Evolutionary conservation across 2,329 filamentous ascomycete species (phyloP), one percentile per base, ranked within the genome.

Genomic region (Calonectria pteridis): DNA sequence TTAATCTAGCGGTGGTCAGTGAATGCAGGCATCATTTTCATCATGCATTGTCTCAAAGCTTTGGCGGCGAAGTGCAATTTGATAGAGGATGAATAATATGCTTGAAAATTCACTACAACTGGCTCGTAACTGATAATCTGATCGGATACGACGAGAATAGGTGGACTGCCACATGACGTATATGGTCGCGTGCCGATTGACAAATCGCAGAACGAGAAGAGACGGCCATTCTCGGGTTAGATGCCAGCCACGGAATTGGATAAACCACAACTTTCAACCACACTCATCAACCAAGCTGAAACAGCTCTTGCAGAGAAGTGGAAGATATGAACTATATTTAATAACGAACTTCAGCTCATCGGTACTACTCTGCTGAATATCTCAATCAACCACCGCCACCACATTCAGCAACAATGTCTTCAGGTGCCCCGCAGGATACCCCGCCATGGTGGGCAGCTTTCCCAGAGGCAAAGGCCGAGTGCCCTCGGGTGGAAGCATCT

Each of bases 381-480:
- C 23, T 9, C 16, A 28, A 72, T 49, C 40, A 7, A 31, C 28
- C 18, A 29, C 10, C 28, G 18, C 14, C 23, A 11, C n/a, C 40
- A 23, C 31, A 59, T n/a, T 16, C 14, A 11, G 67, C 29, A 31
- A 40, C 31, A 35, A 81, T 81, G 79, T 53, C 73, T 69, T 75
- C 75, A n/a, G 73, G 70, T 76, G 73, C 76, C 76, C 79, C 76
- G 72, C 77, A 80, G 14, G 74, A 80, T 31, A 67, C 76, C 55
- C 71, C 77, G 71, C 79, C 80, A 18, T 87, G 86, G 86, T 87
- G 83, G 82, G 80, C 83, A 18, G 82, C 80, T 1, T 87, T 88
- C 67, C 87, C 87, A 2, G 83, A 86, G 33, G 84, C 87, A n/a
- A 81, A 80, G 69, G 83, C 88, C 28, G 77, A 80, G 26, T 83